Evolutionary conservation across 2,329 filamentous ascomycete genomes (phyloP), one percentile per base, ranked within the genome.

Genomic region (Alternaria tenuissima): DNA sequence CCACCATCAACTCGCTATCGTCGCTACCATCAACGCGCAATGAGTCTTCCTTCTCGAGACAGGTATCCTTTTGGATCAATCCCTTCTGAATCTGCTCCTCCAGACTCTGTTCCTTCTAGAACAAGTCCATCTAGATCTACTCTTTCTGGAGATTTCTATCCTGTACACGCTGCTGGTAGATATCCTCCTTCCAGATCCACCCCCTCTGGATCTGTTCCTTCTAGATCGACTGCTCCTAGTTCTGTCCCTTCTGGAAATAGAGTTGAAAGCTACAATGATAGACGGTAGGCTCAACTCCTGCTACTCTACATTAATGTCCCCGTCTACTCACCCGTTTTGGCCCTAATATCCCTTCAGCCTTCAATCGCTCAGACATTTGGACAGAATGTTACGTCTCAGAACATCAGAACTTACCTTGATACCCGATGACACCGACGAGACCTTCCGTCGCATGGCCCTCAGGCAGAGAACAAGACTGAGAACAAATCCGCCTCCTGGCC

Each of bases 321-420:
- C 16, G 20, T 32, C 52, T 56, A 46, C 49, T 58, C 30, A 20
- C 22, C 52, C 16, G 16, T 56, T 65, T 67, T 70, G 65, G 67
- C 49, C 60, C 48, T 36, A 14, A 52, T 62, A 63, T 48, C 42
- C 56, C 59, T 57, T 61, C 44, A 54, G 49, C 52, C 39, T 28
- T 41, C 54, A 32, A 7, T 43, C 49, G 38, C 46, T 52, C 53
- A 62, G n/a, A 16, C 48, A 52, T 52, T 38, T 59, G 49, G 52
- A 46, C 39, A 55, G 22, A 41, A 79, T 79, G 77, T 63, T 79
- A 59, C 77, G 77, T 46, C 67, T 74, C 20, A 69, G 69, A 26
- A 71, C 75, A 1, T 76, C 77, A 46, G 77, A 79, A 63, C 74
- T 79, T 41, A 72, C 70, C 20, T 52, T 79, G 65, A 76, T 75